Conservation (phyloP, 495 filamentous ascomycete genomes). For the Choiromyces venosus region DNA sequence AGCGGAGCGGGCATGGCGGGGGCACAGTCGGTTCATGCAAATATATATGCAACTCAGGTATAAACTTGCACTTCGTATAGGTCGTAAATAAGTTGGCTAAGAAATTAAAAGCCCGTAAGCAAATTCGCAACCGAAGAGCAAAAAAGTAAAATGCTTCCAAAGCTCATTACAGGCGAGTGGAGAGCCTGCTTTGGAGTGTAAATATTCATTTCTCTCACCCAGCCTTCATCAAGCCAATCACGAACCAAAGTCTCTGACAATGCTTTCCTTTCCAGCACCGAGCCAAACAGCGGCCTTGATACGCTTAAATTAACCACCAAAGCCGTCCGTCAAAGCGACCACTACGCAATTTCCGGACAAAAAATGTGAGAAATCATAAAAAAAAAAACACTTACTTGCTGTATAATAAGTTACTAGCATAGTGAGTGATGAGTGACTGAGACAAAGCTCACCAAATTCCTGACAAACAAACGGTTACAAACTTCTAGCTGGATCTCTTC, state of each 20-base stretch:
- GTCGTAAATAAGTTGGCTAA: background rate
- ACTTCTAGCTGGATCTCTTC: slow-evolving; percentile 63
- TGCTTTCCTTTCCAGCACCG: slow-evolving; percentile 41
- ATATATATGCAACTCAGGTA: slow-evolving; percentile 36
- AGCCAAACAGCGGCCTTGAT: slow-evolving; percentile 67
- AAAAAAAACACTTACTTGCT: background rate
- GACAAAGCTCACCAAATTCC: background rate
- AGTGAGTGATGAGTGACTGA: too few relatives aligned
- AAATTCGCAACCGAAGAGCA: slow-evolving; percentile 62
- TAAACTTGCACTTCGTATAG: background rate
- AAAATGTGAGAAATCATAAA: slow-evolving; percentile 51
- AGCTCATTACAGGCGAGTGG: slow-evolving; percentile 63
- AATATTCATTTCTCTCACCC: slow-evolving; percentile 1
- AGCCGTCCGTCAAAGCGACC: slow-evolving; percentile 51
- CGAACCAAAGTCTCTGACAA: background rate
- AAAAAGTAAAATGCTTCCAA: slow-evolving; percentile 56
- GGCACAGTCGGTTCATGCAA: slow-evolving; percentile 70
- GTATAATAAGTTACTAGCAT: too few relatives aligned
- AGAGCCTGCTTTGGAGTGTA: slow-evolving; percentile 66
- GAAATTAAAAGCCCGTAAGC: slow-evolving; percentile 56
- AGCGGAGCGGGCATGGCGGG: slow-evolving; percentile 72
- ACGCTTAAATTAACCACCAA: slow-evolving; percentile 62
- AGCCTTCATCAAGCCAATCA: background rate
- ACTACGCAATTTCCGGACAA: slow-evolving; percentile 63
- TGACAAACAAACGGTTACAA: background rate